Base-by-base conservation (phyloP, 176 grass and related monocot genomes). In the Coix lacrymajobi region DNA sequence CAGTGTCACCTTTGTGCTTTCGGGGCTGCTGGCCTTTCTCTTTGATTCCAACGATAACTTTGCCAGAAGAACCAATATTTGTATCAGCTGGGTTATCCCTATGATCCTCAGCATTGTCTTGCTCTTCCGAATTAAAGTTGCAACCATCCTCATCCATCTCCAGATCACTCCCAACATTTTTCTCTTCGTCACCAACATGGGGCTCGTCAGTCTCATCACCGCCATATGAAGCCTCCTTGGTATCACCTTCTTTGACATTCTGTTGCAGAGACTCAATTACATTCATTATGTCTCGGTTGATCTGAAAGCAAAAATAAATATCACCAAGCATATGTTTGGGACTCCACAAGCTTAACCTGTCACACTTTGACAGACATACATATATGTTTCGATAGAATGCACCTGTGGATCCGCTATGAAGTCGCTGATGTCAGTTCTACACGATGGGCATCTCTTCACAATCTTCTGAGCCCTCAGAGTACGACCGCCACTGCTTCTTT, bases 371-470 rank as follows among this genome's bases (percentile, higher is more conserved):
- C 3, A 40, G 31, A 51, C 8, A 26, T 78, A 19, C 6, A 51
- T 15, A 29, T 77, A 22, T 8, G 15, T 46, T 45, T 67, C 58
- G 26, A 56, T 17, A 25, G 52, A n/a, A 11, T 24, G 2, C 74
- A 96, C 96, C 79, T 99, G 93, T 3, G 96, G 93, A 69, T 92
- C 95, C 61, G 85, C 77, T 65, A 99, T 17, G 73, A 93, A 99
- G 49, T 99, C 93, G 52, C 89, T 91, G 4, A 99, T 99, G 46
- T 99, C 96, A 81, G 57, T 87, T 24, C 82, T 63, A 51, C 96
- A 99, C 30, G 69, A 94, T 8, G 96, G 96, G 28, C 96, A 99
- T 49, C 88, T 96, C 73, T 94, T 97, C 8, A 89, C 77, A 36
- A 97, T 90, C 79, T 97, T 94, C 40, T 90, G 92, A 30, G 92